Percentiles rank a stretch among this genome's conserved stretches.
phyloP scores from a whole-genome alignment of 768 basidiomycete species.

The Leccinum ochraceum region DNA sequence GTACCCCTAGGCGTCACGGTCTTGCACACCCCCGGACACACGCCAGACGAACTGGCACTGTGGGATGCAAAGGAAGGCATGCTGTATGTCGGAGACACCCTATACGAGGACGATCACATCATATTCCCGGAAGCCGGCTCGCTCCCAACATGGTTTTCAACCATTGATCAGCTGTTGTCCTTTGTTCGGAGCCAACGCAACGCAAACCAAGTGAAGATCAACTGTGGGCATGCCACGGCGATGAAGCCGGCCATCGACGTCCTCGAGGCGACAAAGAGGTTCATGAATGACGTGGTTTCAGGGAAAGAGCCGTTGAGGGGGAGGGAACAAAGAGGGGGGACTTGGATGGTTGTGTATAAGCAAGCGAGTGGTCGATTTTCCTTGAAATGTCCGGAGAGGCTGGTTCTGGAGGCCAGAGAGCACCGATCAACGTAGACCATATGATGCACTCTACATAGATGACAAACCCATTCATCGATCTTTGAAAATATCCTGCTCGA shows the following conservation, averaged over 20 bases:
- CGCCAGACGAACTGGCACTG: constrained; percentile 56
- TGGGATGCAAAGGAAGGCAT: constrained; percentile 51
- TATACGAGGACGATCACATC: constrained; percentile 56
- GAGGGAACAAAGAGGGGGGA: constrained; percentile 36
- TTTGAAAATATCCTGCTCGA: constrained; percentile 60
- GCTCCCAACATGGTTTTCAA: constrained; percentile 49
- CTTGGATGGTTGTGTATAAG: constrained; percentile 45
- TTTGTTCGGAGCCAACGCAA: constrained; percentile 38
- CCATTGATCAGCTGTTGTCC: constrained; percentile 43
- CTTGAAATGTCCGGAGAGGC: constrained; percentile 49
- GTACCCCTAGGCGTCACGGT: constrained; percentile 41
- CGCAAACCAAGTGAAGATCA: constrained; percentile 39
- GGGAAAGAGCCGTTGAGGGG: constrained; percentile 40
- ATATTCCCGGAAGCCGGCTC: constrained; percentile 57
- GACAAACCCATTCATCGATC: constrained; percentile 9
- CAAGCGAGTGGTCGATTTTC: constrained; percentile 45
- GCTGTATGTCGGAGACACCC: constrained; percentile 58
- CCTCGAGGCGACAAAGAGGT: constrained; percentile 40
- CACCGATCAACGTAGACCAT: constrained; percentile 6
- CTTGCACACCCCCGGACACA: constrained; percentile 60
- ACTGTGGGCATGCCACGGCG: constrained; percentile 51
- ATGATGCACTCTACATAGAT: neutral
- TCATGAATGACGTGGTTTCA: constrained; percentile 49
- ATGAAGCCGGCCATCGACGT: constrained; percentile 48
- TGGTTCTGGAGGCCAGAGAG: constrained; percentile 41